These are phyloP conservation scores for Chernovozyma sophiae-reginae DNA, from an alignment of 1,139 yeast genomes.

Conservation along the genomic window DNA sequence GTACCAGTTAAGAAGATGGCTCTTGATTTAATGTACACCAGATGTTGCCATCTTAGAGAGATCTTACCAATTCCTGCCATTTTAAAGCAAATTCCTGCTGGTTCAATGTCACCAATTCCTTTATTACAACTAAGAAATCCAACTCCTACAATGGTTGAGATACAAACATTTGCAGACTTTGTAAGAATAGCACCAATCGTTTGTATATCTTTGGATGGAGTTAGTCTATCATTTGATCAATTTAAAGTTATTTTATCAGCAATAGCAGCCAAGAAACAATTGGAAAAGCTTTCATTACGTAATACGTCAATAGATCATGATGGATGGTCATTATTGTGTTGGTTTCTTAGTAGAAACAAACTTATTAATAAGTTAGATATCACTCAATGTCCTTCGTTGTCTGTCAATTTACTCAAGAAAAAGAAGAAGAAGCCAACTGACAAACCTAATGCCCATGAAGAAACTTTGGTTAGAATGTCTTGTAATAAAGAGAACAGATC, in stretches of 20 bases:
- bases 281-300: constrained; percentile 65
- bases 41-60: constrained; percentile 74
- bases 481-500: constrained; percentile 56
- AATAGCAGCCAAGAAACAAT: constrained; percentile 53
- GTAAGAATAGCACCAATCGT: constrained; percentile 69
- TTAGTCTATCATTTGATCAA: constrained; percentile 59
- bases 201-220: constrained; percentile 69
- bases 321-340: constrained; percentile 71
- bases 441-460: constrained; percentile 18
- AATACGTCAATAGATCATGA: constrained; percentile 64
- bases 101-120: constrained; percentile 66
- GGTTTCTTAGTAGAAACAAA: constrained; percentile 62
- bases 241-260: constrained; percentile 59
- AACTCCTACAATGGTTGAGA: constrained; percentile 68
- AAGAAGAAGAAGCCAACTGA: constrained; percentile 23
- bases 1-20: constrained; percentile 44
- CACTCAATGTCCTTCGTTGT: constrained; percentile 65
- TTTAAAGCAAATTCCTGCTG: constrained; percentile 65
- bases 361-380: constrained; percentile 56
- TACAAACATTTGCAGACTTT: constrained; percentile 71
- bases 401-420: constrained; percentile 52
- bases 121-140: constrained; percentile 65
- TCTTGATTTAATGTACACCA: constrained; percentile 63
- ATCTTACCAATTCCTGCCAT: constrained; percentile 76
- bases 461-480: constrained; percentile 48